Percentiles rank a stretch among this genome's conserved stretches.
phyloP scores from a whole-genome alignment of 2,329 filamentous ascomycete genomes.

The Penicillium sclerotiorum region DNA sequence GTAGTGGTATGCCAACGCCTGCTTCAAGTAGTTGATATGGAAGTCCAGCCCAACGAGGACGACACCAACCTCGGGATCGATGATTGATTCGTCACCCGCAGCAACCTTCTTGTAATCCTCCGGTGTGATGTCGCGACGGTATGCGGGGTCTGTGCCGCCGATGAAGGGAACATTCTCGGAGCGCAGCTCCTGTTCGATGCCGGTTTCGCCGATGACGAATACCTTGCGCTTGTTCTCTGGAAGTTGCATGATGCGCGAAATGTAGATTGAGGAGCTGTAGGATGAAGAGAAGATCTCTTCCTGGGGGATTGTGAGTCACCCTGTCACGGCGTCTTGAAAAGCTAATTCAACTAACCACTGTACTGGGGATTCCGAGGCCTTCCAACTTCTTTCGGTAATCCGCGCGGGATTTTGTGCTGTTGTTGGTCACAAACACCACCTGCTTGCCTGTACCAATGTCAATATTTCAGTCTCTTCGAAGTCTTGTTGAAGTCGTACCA shows the following conservation, averaged over 20 bases:
- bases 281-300: conserved; percentile 96
- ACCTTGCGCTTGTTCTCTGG: conserved; percentile 84
- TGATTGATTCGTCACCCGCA: conserved; percentile 64
- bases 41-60: conserved; percentile 92
- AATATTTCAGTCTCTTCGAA: conserved; percentile 6
- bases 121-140: conserved; percentile 75
- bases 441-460: conserved; percentile 69
- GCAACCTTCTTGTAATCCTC: conserved; percentile 81
- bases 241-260: conserved; percentile 84
- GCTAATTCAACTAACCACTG: conserved; percentile 56
- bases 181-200: conserved; percentile 84
- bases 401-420: conserved; percentile 91
- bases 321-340: too few species aligned
- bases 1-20: conserved; percentile 83
- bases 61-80: conserved; percentile 87
- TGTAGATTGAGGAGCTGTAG: conserved; percentile 95
- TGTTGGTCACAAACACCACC: conserved; percentile 96
- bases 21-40: conserved; percentile 93
- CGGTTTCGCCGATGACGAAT: conserved; percentile 86
- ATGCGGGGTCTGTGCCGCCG: conserved; percentile 80
- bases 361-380: conserved; percentile 74
- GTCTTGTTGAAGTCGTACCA: conserved; percentile 55
- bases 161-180: conserved; percentile 78
- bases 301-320: conserved; percentile 35
- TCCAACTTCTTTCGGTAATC: conserved; percentile 94